These are phyloP conservation scores for Hericium erinaceus DNA, from an alignment of 768 basidiomycete genomes.

Conservation along the genomic window DNA sequence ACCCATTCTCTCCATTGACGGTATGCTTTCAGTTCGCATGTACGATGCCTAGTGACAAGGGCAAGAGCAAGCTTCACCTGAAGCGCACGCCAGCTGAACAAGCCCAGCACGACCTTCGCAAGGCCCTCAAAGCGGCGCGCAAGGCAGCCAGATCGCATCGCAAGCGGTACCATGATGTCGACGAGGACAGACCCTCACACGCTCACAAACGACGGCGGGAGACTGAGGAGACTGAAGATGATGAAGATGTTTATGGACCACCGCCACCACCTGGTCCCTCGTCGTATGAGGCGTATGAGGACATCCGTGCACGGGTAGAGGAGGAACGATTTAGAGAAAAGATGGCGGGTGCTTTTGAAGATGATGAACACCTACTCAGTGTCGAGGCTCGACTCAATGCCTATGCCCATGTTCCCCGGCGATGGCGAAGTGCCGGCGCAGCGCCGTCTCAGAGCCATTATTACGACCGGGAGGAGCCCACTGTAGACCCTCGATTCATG, in stretches of 20 bases:
- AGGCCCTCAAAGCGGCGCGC: slow-evolving; percentile 41
- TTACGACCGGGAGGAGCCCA: slow-evolving; percentile 17
- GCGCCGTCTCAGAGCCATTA: slow-evolving; percentile 36
- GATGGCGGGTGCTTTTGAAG: slow-evolving; percentile 61
- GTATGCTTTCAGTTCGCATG: too few species aligned
- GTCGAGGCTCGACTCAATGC: slow-evolving; percentile 57
- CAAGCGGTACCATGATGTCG: too few species aligned
- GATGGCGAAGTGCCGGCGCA: slow-evolving; percentile 43
- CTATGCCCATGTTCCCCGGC: slow-evolving; percentile 62
- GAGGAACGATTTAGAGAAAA: slow-evolving; percentile 63
- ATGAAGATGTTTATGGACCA: slow-evolving; percentile 21
- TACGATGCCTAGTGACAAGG: slow-evolving; percentile 7
- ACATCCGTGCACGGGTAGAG: slow-evolving; percentile 30
- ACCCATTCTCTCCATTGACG: too few species aligned
- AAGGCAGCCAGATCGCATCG: slow-evolving; percentile 25
- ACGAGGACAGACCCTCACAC: not conserved
- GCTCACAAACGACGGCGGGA: slow-evolving; percentile 15
- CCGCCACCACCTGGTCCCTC: slow-evolving; percentile 18
- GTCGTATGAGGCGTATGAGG: not conserved
- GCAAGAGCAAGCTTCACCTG: slow-evolving; percentile 21
- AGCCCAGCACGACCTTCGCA: slow-evolving; percentile 26
- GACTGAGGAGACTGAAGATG: slow-evolving; percentile 6
- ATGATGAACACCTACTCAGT: slow-evolving; percentile 60
- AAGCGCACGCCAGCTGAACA: slow-evolving; percentile 31
- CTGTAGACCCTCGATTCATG: slow-evolving; percentile 41